A percentile compares a stretch with the other conserved stretches of the same genome.
Evolutionary conservation across 345 rosid species (phyloP).

Genomic region (Eucalyptus grandis): DNA sequence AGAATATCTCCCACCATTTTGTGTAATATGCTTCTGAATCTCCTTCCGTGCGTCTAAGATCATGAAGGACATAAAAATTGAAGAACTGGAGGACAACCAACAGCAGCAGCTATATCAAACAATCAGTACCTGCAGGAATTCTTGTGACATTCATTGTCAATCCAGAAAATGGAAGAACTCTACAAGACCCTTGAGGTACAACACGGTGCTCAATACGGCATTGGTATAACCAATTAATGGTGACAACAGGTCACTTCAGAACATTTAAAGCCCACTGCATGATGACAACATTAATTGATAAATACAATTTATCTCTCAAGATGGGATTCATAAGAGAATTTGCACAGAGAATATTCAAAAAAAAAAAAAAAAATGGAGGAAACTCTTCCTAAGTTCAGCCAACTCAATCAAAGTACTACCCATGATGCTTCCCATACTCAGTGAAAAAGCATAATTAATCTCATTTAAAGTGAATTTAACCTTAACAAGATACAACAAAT

Average conservation of each 20-base stretch:
- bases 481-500: background rate
- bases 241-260: slow-evolving; percentile 56
- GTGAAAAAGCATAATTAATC: background rate
- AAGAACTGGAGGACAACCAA: background rate
- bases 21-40: slow-evolving; percentile 42
- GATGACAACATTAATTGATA: background rate
- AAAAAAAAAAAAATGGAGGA: background rate
- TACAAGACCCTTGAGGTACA: slow-evolving; percentile 74
- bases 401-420: background rate
- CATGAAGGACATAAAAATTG: background rate
- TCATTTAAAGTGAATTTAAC: background rate
- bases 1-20: slow-evolving; percentile 82
- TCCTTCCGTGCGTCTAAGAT: slow-evolving; percentile 67
- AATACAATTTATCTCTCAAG: background rate
- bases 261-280: slow-evolving; percentile 78
- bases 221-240: slow-evolving; percentile 50
- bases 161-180: slow-evolving; percentile 86
- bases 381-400: background rate
- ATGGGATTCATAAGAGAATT: background rate
- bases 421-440: background rate
- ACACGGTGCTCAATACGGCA: slow-evolving; percentile 83
- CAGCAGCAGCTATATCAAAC: background rate
- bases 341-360: background rate
- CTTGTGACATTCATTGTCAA: slow-evolving; percentile 58
- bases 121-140: slow-evolving; percentile 50